A percentile compares a stretch with the other conserved stretches of the same genome.
Evolutionary conservation across 2,329 filamentous ascomycete genomes (phyloP).

Genomic region (Phaeoacremonium minimum): DNA sequence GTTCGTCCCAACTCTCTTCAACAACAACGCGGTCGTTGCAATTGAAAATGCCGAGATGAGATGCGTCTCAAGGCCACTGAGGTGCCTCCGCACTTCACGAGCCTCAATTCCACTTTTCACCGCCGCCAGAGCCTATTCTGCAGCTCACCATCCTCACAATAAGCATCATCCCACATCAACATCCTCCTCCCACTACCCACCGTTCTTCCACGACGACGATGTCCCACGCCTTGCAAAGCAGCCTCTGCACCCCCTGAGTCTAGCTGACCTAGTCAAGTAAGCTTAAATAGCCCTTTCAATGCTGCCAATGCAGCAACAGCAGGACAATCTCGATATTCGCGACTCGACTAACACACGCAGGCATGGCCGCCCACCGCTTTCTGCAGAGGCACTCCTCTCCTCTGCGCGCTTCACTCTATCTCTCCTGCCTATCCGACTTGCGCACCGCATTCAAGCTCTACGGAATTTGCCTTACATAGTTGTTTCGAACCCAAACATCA

Average conservation of each 20-base stretch:
- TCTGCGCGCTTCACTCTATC: constrained; percentile 96
- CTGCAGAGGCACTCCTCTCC: constrained; percentile 72
- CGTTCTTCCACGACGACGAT: constrained; percentile 63
- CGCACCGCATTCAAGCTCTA: constrained; percentile 88
- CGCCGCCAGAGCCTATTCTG: constrained; percentile 1
- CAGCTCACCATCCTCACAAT: constrained; percentile 12
- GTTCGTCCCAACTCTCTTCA: not conserved
- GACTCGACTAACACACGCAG: constrained; percentile 26
- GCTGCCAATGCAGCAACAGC: too few species aligned
- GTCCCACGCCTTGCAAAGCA: constrained; percentile 74
- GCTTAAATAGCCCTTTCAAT: constrained; percentile 12
- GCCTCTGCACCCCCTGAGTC: constrained; percentile 74
- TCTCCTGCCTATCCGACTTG: constrained; percentile 85
- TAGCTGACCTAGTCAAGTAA: constrained; percentile 85
- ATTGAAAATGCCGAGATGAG: constrained; percentile 35
- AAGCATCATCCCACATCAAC: constrained; percentile 37
- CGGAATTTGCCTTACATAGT: constrained; percentile 96
- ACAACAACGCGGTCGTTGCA: constrained; percentile 3
- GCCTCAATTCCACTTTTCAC: constrained; percentile 6
- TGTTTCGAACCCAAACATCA: constrained; percentile 94
- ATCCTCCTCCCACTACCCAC: constrained; percentile 55
- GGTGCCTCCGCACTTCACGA: constrained; percentile 22
- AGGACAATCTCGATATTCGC: not conserved
- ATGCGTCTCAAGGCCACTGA: constrained; percentile 29
- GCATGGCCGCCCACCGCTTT: constrained; percentile 79